Evolutionary conservation across 2,329 filamentous ascomycete genomes (phyloP), one percentile per base, ranked within the genome.

Genomic region (Dactylellina drechsleri): DNA sequence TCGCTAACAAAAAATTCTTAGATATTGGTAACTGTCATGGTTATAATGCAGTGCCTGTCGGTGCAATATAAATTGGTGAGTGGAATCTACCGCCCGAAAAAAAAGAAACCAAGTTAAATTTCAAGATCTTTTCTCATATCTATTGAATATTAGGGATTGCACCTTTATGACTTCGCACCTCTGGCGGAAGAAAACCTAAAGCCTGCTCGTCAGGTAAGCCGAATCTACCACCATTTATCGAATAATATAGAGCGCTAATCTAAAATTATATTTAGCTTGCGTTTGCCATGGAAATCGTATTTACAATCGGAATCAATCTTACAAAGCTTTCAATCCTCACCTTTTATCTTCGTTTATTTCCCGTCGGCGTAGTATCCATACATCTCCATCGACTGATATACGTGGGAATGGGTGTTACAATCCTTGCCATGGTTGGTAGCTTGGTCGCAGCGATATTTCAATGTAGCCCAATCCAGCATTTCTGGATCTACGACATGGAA

Each of bases 301-400:
- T 76, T 40, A 57, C 64, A 1, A 31, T 76, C 16, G 62, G 53
- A 40, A 70, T 70, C 8, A 76, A 68, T 26, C 26, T 76, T 15
- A 76, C 72, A 28, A 76, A 76, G 23, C 59, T 76, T 4, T 76
- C 72, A 15, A 76, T 76, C 36, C 40, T 76, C 4, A 70, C 66
- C 5, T 76, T 76, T 47, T 76, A 76, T 40, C 53, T 76, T 10
- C 72, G 72, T 16, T 2, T 76, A 23, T 76, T 76, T 26, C 64
- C 64, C 16, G 31, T 67, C 26, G 70, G 70, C 13, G 70, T 74
- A 15, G 68, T 73, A 23, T 67, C 70, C 7, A 56, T 74, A 1
- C 58, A 74, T 18, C 50, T 74, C 6, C 70, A 74, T 36, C 65
- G 72, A 8, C 16, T 76, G 12, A 66, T 70, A 50, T 70, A 67